Evolutionary conservation across 2,329 filamentous ascomycete species (phyloP), one percentile per base, ranked within the genome.

Genomic region (Shiraia bambusicola): DNA sequence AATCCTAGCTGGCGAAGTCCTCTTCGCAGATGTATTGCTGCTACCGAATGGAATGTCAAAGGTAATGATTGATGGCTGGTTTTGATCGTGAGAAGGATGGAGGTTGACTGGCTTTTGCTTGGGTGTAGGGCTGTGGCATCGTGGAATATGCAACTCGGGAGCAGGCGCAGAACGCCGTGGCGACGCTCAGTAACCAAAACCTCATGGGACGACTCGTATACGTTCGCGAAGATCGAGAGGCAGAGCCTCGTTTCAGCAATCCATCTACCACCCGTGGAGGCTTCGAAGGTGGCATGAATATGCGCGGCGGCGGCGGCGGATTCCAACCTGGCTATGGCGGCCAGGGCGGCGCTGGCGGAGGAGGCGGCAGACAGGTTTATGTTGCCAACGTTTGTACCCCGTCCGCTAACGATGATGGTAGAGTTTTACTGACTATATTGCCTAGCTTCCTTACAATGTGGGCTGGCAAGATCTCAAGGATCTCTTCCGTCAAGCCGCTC

Each of bases 11-110:
- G 93, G 93, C 82, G 92, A 97, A 75, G 93, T 98, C 73, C 84
- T 97, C 78, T 98, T 95, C 78, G 93, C 93, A 79, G 93, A 98
- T 82, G 93, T 98, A 70, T 85, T 98, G 76, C 81, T 95, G 75
- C 90, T 98, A 86, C 93, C 93, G 69, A 98, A 98, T 82, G 93
- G 93, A 91, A 98, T 98, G 93, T 97, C 92, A 88, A 98, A 98
- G 92, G 92, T 97, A 91, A 90, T 89, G 88, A 90, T 86, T 83
- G 84, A 82, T 84, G 86, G 86, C 83, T 88, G 88, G 87, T 84
- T 77, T 58, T 78, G 58, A 77, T 76, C 75, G 76, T 76, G 77
- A 77, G 83, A 80, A 80, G 89, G 88, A 93, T 88, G 88, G 90
- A 96, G 91, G 95, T 92, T 92, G 91, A 86, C 84, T 88, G 90